phyloP scores from a whole-genome alignment of 495 filamentous ascomycete species.

The Arthonia radiata region DNA sequence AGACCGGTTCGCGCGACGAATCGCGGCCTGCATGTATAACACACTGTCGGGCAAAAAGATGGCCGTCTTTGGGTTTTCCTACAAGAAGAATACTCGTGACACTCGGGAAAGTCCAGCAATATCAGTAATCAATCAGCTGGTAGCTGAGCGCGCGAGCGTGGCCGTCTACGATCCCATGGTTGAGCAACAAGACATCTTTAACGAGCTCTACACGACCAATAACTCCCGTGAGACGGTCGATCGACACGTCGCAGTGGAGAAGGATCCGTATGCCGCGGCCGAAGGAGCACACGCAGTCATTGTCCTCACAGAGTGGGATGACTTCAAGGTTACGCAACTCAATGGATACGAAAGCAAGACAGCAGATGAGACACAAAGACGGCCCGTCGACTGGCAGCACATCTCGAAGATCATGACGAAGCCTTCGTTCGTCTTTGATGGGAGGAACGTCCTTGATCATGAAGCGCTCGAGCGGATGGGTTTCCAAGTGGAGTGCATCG shows the following conservation, averaged over 20 bases:
- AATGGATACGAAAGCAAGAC: no score
- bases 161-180: slow-evolving; percentile 55
- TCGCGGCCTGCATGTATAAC: slow-evolving; percentile 41
- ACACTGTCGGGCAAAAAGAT: slow-evolving; percentile 48
- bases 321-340: no score
- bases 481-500: slow-evolving; percentile 27
- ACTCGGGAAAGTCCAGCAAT: slow-evolving; percentile 49
- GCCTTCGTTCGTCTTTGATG: slow-evolving; percentile 49
- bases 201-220: slow-evolving; percentile 13
- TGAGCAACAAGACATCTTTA: slow-evolving; percentile 19
- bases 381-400: slow-evolving; percentile 26
- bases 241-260: no score
- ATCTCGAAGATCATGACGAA: slow-evolving; percentile 31
- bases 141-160: slow-evolving; percentile 35
- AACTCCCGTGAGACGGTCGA: slow-evolving; percentile 4
- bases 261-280: slow-evolving; percentile 28
- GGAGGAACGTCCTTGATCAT: slow-evolving; percentile 34
- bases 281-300: slow-evolving; percentile 25
- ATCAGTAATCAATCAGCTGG: slow-evolving; percentile 36
- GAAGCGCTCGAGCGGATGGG: slow-evolving; percentile 29
- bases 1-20: slow-evolving; percentile 35
- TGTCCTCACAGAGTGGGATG: slow-evolving; percentile 40
- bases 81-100: slow-evolving; percentile 64
- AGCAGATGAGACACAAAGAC: no score
- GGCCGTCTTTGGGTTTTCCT: slow-evolving; percentile 51